These are phyloP conservation scores for Cryphonectria radicalis DNA, from an alignment of 2,329 filamentous ascomycete species.

Conservation along the genomic window DNA sequence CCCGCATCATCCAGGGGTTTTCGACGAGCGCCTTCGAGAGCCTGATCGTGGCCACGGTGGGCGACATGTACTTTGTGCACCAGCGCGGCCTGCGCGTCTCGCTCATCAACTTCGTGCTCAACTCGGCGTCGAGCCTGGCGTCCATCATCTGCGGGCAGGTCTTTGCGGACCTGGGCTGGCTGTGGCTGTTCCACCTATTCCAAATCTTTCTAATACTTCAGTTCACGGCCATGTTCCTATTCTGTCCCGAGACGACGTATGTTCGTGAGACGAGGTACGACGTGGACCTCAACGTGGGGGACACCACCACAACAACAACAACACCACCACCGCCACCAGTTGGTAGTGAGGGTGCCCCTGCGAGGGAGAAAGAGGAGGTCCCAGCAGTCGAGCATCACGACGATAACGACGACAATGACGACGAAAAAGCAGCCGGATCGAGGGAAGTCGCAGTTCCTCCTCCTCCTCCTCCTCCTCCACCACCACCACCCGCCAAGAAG, in stretches of 20 bases:
- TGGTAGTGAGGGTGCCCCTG: too few species aligned
- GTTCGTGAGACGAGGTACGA: conserved; percentile 32
- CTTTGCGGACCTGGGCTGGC: conserved; percentile 33
- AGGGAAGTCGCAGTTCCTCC: not conserved
- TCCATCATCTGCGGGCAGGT: conserved; percentile 32
- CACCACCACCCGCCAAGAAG: not conserved
- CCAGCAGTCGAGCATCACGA: not conserved
- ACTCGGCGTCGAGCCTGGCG: conserved; percentile 31
- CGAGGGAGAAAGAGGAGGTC: not conserved
- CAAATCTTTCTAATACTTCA: conserved; percentile 40
- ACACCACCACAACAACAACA: not conserved
- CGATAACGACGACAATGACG: not conserved
- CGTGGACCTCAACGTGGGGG: not conserved
- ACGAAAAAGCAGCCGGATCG: not conserved
- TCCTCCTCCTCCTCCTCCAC: too few species aligned
- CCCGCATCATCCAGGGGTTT: conserved; percentile 37
- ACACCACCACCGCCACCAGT: too few species aligned
- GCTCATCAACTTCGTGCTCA: conserved; percentile 28
- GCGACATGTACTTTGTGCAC: conserved; percentile 38
- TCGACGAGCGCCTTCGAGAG: conserved; percentile 36
- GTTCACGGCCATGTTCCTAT: conserved; percentile 39
- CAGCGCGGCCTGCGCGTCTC: conserved; percentile 35
- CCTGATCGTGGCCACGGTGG: conserved; percentile 34
- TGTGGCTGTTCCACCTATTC: conserved; percentile 42
- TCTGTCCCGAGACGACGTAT: conserved; percentile 46